Base-by-base conservation (phyloP, 78 protist species). In the Dictyostelium capitatum region DNA sequence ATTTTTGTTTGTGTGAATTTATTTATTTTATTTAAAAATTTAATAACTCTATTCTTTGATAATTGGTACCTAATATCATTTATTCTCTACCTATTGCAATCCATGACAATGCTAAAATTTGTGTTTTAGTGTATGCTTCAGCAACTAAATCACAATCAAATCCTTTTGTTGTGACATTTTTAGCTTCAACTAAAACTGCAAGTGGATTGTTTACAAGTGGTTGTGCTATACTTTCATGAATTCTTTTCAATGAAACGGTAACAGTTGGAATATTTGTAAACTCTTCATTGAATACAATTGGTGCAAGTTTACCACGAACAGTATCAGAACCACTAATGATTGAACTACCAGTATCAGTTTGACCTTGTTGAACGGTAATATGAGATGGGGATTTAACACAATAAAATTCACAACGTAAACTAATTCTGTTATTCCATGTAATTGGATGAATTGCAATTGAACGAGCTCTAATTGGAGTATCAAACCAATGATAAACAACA, bases 371-470 rank as follows among this genome's bases (percentile, higher is more conserved):
- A 12, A 82, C 41, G 43, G 43, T 37, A 37, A 37, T 37, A 37
- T 37, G 43, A 37, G 43, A 37, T 37, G 43, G 43, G 2, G 1
- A 3, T 82, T 79, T 79, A 7, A 30, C 1, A 53, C 10, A 7
- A 23, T 56, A 64, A 5, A 64, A 70, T 41, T 82, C 89, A 64
- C 73, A 69, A 67, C 89, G 67, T 59, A 64, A 46, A 2, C 79
- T 37, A 19, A 82, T 64, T 19, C 41, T 51, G 53, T 50, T 51
- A 47, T 82, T 30, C 89, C 89, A 82, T 0, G 82, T 54, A 30
- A 56, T 19, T 72, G 70, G 74, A 56, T 83, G 90, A 37, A 73
- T 83, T 23, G 83, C 80, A 70, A 83, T 56, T 15, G 82, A 54
- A 51, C 90, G 59, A 37, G 90, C 90, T 65, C 51, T 30, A 20